Base-by-base conservation (phyloP, 2,329 filamentous ascomycete genomes). In the Pseudophaeomoniella oleicola region DNA sequence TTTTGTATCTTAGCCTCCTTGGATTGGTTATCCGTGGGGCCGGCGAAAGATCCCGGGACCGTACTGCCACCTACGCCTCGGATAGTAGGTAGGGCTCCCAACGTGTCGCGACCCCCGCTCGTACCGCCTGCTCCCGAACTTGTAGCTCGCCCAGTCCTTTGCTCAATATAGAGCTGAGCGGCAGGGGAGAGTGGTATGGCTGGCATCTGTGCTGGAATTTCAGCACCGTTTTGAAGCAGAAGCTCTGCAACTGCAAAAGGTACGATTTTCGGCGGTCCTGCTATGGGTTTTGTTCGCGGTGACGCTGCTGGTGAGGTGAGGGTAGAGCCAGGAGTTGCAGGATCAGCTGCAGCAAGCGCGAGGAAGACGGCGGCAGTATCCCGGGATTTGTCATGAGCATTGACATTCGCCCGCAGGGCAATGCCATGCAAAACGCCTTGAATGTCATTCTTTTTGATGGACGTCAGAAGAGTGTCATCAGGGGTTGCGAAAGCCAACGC, bases 401-500 rank as follows among this genome's bases (percentile, higher is more conserved):
- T 98, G 11, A 87, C 83, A 50, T 87, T 94, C 11, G 84, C 90
- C 42, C 73, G 73, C 19, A 94, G 68, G 2, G 90, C 85, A 33
- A 98, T 68, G 3, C 83, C 88, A 50, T 94, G 92, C 16, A 98
- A 72, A 16, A 94, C 86, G 44, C 86, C 82, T 51, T 90, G 82
- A 38, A 98, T 84, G 53, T 98, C 87, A 56, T 94, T 94, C 59
- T 79, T 85, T 67, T 96, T 98, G 55, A 96, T 87, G 6, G 83
- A 87, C 4, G 87, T 86, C 29, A 98, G 65, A 4, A 98, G 69
- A 0, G 83, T 87, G 50, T 98, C 90, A 42, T 96, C 86, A 1
- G 88, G 66, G 0, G 79, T 84, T 2, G 69, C 67, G 54, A 83
- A 90, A 19, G 81, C 73, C 2, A 84, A 87, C 31, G 86, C 62